Evolutionary conservation across 148 eudicot genomes (phyloP).

Genomic region (Polygonum aviculare): DNA sequence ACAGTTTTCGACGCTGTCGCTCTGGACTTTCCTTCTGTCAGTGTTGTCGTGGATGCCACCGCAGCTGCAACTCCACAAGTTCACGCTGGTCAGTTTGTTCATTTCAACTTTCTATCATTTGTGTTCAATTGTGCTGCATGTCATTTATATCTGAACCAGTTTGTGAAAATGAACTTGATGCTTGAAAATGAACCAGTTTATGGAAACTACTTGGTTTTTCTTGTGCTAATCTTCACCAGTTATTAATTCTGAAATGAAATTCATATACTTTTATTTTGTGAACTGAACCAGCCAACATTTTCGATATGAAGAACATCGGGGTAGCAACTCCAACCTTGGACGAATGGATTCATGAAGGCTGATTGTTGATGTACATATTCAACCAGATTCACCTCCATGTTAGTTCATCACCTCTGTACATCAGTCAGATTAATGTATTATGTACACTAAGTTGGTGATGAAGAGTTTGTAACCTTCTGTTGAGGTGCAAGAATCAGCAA

Average conservation of each 20-base stretch:
- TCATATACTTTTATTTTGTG: background rate
- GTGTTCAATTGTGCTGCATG: background rate
- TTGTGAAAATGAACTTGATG: background rate
- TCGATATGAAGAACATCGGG: conserved; percentile 74
- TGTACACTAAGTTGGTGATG: no score
- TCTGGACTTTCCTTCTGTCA: conserved; percentile 67
- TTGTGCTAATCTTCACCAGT: background rate
- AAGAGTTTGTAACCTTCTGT: no score
- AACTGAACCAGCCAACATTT: conserved; percentile 55
- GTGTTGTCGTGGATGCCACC: conserved; percentile 87
- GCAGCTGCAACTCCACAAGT: conserved; percentile 88
- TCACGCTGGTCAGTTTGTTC: conserved; percentile 48
- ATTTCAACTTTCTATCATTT: background rate
- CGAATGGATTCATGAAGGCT: conserved; percentile 46
- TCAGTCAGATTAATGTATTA: no score
- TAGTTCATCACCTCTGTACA: background rate
- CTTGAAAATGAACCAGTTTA: no score
- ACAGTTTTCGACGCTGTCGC: conserved; percentile 96
- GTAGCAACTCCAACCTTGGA: conserved; percentile 69
- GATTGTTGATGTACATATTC: background rate
- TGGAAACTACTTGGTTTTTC: background rate
- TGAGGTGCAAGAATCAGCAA: no score
- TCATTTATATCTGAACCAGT: background rate
- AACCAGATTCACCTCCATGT: background rate
- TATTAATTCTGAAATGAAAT: background rate